These are phyloP conservation scores for Zoysia pacifica DNA, from an alignment of 176 grass and related monocot genomes.

Conservation along the genomic window DNA sequence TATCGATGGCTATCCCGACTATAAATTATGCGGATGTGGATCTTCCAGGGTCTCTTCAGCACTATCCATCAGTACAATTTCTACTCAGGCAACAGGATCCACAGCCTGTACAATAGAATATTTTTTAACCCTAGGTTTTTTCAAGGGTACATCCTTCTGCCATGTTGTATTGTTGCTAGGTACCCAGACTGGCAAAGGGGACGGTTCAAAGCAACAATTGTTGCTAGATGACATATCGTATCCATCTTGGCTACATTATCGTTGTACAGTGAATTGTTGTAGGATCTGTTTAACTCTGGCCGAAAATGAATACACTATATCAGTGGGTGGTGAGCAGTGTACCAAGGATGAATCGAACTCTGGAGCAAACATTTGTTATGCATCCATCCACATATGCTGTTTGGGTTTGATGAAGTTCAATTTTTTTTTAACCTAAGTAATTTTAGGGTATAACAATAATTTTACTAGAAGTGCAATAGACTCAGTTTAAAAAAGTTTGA, in stretches of 20 bases:
- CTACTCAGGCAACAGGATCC: constrained; percentile 43
- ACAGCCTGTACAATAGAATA: constrained; percentile 43
- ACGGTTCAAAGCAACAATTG: constrained; percentile 65
- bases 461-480: too few relatives aligned
- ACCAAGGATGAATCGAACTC: not conserved
- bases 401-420: not conserved
- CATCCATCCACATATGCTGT: not conserved
- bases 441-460: too few relatives aligned
- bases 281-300: not conserved
- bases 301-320: constrained; percentile 9
- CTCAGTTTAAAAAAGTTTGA: too few relatives aligned
- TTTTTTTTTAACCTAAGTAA: not conserved
- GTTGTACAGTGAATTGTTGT: constrained; percentile 47
- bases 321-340: not conserved
- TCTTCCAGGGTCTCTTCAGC: constrained; percentile 64
- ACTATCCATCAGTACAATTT: constrained; percentile 61
- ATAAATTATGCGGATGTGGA: constrained; percentile 68
- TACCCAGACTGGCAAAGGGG: constrained; percentile 5
- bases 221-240: constrained; percentile 41
- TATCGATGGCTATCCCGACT: constrained; percentile 84
- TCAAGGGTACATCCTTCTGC: not conserved
- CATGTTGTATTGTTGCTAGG: constrained; percentile 55
- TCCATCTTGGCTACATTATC: constrained; percentile 7
- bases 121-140: constrained; percentile 32
- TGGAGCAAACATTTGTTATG: not conserved